Conservation (phyloP, 306 rosid genomes). For the Chamaecrista fasciculata region DNA sequence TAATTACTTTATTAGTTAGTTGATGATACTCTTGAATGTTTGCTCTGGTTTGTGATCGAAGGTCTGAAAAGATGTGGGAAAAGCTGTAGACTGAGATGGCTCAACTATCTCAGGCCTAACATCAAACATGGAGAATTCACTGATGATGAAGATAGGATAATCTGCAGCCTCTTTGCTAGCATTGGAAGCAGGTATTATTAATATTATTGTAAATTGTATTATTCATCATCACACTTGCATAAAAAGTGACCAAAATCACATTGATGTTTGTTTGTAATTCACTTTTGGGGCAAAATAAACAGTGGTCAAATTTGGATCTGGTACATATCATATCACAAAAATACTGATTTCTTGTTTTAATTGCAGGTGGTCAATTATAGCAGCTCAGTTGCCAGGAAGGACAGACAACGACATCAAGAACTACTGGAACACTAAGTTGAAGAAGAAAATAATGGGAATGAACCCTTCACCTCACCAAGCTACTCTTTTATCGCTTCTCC, state of each 20-base stretch:
- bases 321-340: neutral
- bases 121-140: slow-evolving; percentile 91
- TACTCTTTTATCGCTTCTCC: slow-evolving; percentile 36
- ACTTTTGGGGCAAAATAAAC: neutral
- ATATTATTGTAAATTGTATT: too few species aligned
- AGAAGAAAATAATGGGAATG: slow-evolving; percentile 61
- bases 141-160: slow-evolving; percentile 75
- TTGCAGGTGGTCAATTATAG: slow-evolving; percentile 93
- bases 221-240: neutral
- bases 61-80: slow-evolving; percentile 94
- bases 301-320: slow-evolving; percentile 29
- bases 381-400: slow-evolving; percentile 81
- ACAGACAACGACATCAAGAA: slow-evolving; percentile 94
- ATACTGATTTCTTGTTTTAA: neutral
- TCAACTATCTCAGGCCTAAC: slow-evolving; percentile 90
- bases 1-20: neutral
- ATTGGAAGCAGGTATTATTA: slow-evolving; percentile 86
- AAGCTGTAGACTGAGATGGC: slow-evolving; percentile 95
- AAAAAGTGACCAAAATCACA: neutral
- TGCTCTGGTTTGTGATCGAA: slow-evolving; percentile 24
- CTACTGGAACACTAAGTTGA: slow-evolving; percentile 96
- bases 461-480: slow-evolving; percentile 35
- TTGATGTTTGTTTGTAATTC: neutral
- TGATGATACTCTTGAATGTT: slow-evolving; percentile 8
- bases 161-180: slow-evolving; percentile 72